Conservation (phyloP, 2,329 filamentous ascomycete genomes). For the Cladophialophora yegresii region DNA sequence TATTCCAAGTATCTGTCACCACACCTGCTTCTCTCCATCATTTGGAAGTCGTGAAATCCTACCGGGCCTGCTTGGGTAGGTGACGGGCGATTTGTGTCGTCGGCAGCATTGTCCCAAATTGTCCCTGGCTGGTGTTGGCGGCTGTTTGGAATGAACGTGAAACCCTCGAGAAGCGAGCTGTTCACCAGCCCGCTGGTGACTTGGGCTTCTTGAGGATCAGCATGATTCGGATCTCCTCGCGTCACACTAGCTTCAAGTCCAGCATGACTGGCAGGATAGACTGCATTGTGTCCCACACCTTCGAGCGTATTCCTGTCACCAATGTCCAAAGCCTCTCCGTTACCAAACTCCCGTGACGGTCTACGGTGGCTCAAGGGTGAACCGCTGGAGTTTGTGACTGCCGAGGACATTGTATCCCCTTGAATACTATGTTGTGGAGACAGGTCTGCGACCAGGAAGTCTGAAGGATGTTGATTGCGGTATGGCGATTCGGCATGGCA, state of each 20-base stretch:
- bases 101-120: neutral
- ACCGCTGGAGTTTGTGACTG: conserved; percentile 3
- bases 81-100: neutral
- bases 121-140: neutral
- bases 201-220: neutral
- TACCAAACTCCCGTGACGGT: conserved; percentile 4
- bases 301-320: neutral
- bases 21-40: conserved; percentile 1
- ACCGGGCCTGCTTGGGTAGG: neutral
- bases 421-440: conserved; percentile 11
- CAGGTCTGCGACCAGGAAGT: conserved; percentile 10
- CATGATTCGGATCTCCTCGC: neutral
- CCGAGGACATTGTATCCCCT: conserved; percentile 9
- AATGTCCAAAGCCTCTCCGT: neutral
- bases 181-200: neutral
- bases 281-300: neutral
- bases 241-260: neutral
- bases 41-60: conserved; percentile 8
- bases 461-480: conserved; percentile 11
- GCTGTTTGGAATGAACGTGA: neutral
- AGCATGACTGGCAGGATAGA: neutral
- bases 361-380: conserved; percentile 8
- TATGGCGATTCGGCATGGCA: conserved; percentile 13
- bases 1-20: neutral
- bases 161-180: conserved; percentile 6